These are phyloP conservation scores for Curvularia sp. DNA, from an alignment of 2,329 filamentous ascomycete species.

Conservation along the genomic window DNA sequence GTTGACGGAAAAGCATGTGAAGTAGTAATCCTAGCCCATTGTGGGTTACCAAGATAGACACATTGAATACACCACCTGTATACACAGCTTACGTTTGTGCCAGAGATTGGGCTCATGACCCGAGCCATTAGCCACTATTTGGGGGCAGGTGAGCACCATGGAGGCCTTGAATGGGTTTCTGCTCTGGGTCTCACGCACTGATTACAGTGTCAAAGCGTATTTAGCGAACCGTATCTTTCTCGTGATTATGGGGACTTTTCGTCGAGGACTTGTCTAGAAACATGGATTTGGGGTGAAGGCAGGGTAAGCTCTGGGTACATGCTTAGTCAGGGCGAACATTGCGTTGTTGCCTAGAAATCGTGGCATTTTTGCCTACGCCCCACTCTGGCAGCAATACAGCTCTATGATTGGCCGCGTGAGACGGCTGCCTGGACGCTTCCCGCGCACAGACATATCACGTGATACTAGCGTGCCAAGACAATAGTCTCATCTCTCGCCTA, in stretches of 20 bases:
- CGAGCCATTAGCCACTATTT: not conserved
- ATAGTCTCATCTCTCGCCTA: slow-evolving; percentile 13
- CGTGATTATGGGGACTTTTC: too few relatives aligned
- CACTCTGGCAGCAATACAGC: not conserved
- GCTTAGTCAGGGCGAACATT: too few relatives aligned
- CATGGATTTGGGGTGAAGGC: not conserved
- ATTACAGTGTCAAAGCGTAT: not conserved
- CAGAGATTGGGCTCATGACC: not conserved
- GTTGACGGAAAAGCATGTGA: too few relatives aligned
- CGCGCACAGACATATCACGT: slow-evolving; percentile 19
- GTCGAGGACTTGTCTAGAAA: not conserved
- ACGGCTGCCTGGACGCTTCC: not conserved
- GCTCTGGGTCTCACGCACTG: not conserved
- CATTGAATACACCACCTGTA: not conserved
- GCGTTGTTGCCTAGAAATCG: not conserved
- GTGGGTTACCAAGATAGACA: not conserved
- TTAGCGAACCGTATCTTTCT: not conserved
- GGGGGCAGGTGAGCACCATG: not conserved
- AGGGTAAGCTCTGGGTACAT: not conserved
- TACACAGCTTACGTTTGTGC: not conserved
- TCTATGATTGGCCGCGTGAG: not conserved
- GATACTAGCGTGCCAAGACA: slow-evolving; percentile 29
- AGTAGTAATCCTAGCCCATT: not conserved
- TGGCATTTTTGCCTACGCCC: slow-evolving; percentile 1
- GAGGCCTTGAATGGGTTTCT: not conserved